Evolutionary conservation across 805 yeast genomes (phyloP), one percentile per base, ranked within the genome.

Genomic region (Ogataea paraovalis): DNA sequence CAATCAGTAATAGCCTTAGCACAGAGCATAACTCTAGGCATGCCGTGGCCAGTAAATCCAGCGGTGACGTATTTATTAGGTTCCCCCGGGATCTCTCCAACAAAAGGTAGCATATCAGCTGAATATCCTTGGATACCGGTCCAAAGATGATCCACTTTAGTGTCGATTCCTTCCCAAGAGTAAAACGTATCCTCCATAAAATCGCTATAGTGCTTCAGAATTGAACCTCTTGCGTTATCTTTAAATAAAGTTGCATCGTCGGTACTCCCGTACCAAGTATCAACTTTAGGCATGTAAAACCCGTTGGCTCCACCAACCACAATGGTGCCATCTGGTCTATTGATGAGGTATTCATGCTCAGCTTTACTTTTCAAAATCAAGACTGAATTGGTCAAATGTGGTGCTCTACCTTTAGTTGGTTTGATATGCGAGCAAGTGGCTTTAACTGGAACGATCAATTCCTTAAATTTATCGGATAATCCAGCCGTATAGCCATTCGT

Each of bases 21-120:
- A 39, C 66, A 53, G 6, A 71, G 44, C 46, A 68, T 68, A 9
- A 73, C 70, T 37, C 78, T 60, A 30, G 79, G 78, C 78, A 75
- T 74, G 20, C 80, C 80, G 56, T 75, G 79, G 2, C 79, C 80
- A 39, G 71, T 69, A 58, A 72, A 75, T 0, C 80, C 80, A 3
- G 78, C 78, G 50, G 66, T 60, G n/a, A 70, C 59, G 48, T 56
- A 74, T n/a, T 66, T 61, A 46, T 65, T 59, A 33, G 57, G 53
- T 28, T 62, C 61, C 2, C 51, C 56, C 1, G 61, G 54, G 5
- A 72, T 44, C 45, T 68, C 72, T 20, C 80, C 80, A 18, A 74
- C 74, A 43, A 67, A 65, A 2, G 80, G 79, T 22, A 66, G 46
- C 4, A 48, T 53, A 50, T 73, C 76, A 25, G 64, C 62, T 4